Conservation (phyloP, 805 yeast species). For the Myxozyma kluyveri region DNA sequence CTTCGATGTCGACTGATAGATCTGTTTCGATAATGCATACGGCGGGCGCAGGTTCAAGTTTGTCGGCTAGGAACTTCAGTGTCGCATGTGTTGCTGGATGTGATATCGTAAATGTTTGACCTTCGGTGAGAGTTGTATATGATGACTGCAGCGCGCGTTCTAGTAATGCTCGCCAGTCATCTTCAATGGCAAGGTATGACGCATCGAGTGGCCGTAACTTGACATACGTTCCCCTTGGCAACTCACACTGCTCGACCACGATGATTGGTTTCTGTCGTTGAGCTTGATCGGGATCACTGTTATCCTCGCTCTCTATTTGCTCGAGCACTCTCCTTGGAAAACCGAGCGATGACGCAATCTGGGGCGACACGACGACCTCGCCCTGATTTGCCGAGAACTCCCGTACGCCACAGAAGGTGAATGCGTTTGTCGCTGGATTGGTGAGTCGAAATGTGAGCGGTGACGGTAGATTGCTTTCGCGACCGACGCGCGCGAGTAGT, state of each 20-base stretch:
- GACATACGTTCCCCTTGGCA: constrained; percentile 51
- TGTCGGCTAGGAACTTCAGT: constrained; percentile 40
- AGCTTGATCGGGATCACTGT: constrained; percentile 3
- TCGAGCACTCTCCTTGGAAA: constrained; percentile 22
- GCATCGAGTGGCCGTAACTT: constrained; percentile 45
- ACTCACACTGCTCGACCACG: constrained; percentile 34
- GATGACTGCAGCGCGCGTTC: constrained; percentile 50
- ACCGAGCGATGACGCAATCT: constrained; percentile 37
- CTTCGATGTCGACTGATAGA: constrained; percentile 44
- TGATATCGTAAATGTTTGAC: constrained; percentile 41
- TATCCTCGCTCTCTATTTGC: constrained; percentile 1
- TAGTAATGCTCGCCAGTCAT: constrained; percentile 54
- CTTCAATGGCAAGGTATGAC: constrained; percentile 30
- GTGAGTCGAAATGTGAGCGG: constrained; percentile 42
- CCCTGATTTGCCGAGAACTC: constrained; percentile 48
- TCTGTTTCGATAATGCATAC: constrained; percentile 60
- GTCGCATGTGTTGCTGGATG: constrained; percentile 33
- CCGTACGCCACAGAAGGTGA: constrained; percentile 46
- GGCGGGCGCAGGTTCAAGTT: constrained; percentile 42
- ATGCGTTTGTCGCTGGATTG: constrained; percentile 31
- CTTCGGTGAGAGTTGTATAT: constrained; percentile 50
- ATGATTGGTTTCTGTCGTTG: no score
- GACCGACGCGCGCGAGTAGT: constrained; percentile 19
- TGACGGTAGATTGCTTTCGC: constrained; percentile 37
- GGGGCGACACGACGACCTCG: constrained; percentile 41